phyloP scores from a whole-genome alignment of 2,329 filamentous ascomycete genomes.

The Beauveria sp. region DNA sequence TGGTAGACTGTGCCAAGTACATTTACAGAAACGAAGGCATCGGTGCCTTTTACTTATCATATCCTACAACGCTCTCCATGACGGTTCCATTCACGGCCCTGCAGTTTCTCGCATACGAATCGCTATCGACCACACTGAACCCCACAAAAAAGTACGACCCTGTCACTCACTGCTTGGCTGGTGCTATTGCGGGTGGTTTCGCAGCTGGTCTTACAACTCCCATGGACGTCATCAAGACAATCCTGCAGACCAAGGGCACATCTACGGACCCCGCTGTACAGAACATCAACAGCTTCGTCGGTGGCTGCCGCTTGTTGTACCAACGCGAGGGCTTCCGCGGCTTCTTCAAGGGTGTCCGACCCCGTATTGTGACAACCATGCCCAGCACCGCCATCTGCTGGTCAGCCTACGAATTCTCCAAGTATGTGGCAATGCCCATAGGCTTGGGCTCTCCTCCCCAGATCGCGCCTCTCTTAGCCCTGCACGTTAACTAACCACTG shows the following conservation, averaged over 20 bases:
- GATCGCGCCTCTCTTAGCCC: not conserved
- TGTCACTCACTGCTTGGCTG: slow-evolving; percentile 85
- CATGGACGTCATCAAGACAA: slow-evolving; percentile 96
- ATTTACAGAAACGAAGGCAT: slow-evolving; percentile 85
- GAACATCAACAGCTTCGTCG: slow-evolving; percentile 72
- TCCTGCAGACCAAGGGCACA: slow-evolving; percentile 86
- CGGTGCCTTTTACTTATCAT: slow-evolving; percentile 93
- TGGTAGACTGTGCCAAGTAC: slow-evolving; percentile 78
- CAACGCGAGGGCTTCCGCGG: slow-evolving; percentile 75
- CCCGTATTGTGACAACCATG: slow-evolving; percentile 91
- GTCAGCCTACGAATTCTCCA: slow-evolving; percentile 67
- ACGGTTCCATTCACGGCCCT: slow-evolving; percentile 95
- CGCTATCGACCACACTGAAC: slow-evolving; percentile 89
- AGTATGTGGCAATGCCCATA: slow-evolving; percentile 37
- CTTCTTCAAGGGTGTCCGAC: slow-evolving; percentile 89
- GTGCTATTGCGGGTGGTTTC: slow-evolving; percentile 85
- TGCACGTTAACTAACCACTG: not conserved
- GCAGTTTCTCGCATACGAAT: slow-evolving; percentile 97
- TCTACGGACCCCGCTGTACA: slow-evolving; percentile 74
- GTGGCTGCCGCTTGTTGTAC: slow-evolving; percentile 75
- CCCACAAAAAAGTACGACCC: slow-evolving; percentile 81
- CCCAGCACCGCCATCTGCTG: slow-evolving; percentile 99
- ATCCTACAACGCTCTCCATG: slow-evolving; percentile 96
- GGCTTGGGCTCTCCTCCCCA: not conserved
- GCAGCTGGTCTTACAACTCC: slow-evolving; percentile 92